Evolutionary conservation across 257 asterid genomes (phyloP), one percentile per base, ranked within the genome.

Genomic region (Nicotiana otophora): DNA sequence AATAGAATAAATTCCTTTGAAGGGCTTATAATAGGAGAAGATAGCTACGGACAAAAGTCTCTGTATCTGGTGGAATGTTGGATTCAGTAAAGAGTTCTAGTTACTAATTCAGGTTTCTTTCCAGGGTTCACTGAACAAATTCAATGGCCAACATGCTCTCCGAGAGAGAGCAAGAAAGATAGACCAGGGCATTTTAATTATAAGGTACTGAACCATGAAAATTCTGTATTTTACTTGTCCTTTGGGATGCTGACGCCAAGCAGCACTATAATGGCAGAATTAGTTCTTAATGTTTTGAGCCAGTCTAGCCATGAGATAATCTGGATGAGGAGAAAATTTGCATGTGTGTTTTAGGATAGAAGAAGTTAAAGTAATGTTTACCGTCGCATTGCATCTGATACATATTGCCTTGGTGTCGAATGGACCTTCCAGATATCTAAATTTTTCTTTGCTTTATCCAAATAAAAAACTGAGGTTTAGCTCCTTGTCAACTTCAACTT

Each of bases 141-240:
- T 93, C 83, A 87, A 94, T 78, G 99, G 99, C n/a, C 98, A 94
- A 78, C 99, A 93, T 92, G 98, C 98, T 81, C 84, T 93, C 90
- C 88, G 98, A 87, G 98, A 96, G 89, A 87, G 99, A 82, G 99
- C 99, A 85, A 90, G 91, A 77, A 94, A 96, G 87, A 87, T 96
- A 83, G 98, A 94, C 83, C 98, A 96, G 83, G 98, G 99, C 89
- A 94, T 96, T 90, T 90, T 94, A 89, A 88, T 93, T 34, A 94
- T 96, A 90, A 94, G 99, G 99, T 96, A 94, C 79, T 62, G 28
- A 76, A 36, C 57, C 53, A 16, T 33, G 36, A 17, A 34, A 20
- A 68, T 54, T 65, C 39, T 54, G 53, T 46, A 51, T 39, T 77
- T n/a, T 58, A 17, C 70, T 80, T 6, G 23, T 61, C 36, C 17